These are phyloP conservation scores for Pelargonium fulgidum DNA, from an alignment of 441 rosid genomes.

Conservation along the genomic window DNA sequence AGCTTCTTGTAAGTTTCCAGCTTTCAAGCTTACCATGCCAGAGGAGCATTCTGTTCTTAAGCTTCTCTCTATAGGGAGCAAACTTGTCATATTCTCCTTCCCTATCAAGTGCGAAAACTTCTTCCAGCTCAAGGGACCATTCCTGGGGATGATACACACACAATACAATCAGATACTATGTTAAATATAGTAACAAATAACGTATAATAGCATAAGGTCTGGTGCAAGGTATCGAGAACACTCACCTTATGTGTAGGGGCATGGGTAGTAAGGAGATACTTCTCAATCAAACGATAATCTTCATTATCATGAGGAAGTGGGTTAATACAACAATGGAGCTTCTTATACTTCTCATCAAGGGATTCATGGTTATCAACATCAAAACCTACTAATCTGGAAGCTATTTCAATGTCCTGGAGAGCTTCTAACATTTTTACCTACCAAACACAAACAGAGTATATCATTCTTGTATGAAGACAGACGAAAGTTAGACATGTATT, in stretches of 20 bases:
- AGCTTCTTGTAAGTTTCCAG: constrained; percentile 2
- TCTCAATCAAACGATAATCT: constrained; percentile 64
- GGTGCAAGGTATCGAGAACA: constrained; percentile 15
- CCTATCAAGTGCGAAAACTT: constrained; percentile 85
- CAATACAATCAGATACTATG: constrained; percentile 13
- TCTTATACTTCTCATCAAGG: constrained; percentile 75
- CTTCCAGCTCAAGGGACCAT: constrained; percentile 93
- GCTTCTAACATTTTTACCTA: constrained; percentile 99
- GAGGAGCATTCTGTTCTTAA: constrained; percentile 82
- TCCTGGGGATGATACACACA: constrained; percentile 43
- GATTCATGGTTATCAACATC: constrained; percentile 70
- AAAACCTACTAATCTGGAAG: constrained; percentile 95
- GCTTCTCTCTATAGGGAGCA: constrained; percentile 56
- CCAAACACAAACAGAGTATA: constrained; percentile 17
- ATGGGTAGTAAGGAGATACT: constrained; percentile 76
- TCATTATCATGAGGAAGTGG: constrained; percentile 84
- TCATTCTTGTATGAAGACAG: constrained; percentile 7
- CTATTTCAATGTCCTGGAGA: constrained; percentile 94
- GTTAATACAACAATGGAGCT: constrained; percentile 54
- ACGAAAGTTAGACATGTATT: not conserved
- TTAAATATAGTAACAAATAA: not conserved
- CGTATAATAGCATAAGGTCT: not conserved
- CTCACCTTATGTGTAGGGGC: constrained; percentile 93
- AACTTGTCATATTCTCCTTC: constrained; percentile 81
- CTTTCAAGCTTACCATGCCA: constrained; percentile 67